These are phyloP conservation scores for Penicillium cinerascens DNA, from an alignment of 495 filamentous ascomycete species.

Conservation along the genomic window DNA sequence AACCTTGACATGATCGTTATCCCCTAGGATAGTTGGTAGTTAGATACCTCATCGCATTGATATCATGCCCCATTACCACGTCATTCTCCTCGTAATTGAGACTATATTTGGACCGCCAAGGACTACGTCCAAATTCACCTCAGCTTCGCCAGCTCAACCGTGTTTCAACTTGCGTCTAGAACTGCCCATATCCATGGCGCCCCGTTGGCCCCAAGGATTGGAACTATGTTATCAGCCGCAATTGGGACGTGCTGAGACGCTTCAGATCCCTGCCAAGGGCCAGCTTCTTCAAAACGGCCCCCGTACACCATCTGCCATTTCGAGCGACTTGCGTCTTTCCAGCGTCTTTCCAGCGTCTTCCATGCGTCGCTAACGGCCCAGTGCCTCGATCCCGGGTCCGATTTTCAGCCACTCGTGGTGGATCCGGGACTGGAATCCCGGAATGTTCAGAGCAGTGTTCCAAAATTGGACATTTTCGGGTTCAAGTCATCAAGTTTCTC, in stretches of 20 bases:
- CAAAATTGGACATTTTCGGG: too few species aligned
- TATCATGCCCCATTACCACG: not conserved
- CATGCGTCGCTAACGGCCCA: not conserved
- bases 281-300: not conserved
- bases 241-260: not conserved
- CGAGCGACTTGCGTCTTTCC: not conserved
- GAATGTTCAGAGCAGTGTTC: too few species aligned
- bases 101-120: not conserved
- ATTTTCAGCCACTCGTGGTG: not conserved
- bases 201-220: not conserved
- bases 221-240: constrained; percentile 18
- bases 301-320: not conserved
- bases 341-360: not conserved
- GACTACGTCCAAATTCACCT: not conserved
- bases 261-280: not conserved
- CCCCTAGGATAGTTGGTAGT: not conserved
- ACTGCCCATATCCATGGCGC: not conserved
- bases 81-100: not conserved
- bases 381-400: not conserved
- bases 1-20: not conserved
- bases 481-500: too few species aligned
- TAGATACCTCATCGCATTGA: constrained; percentile 19
- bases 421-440: too few species aligned
- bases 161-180: constrained; percentile 4
- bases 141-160: not conserved